These are phyloP conservation scores for Copromyces sp. DNA, from an alignment of 495 filamentous ascomycete genomes.

Conservation along the genomic window DNA sequence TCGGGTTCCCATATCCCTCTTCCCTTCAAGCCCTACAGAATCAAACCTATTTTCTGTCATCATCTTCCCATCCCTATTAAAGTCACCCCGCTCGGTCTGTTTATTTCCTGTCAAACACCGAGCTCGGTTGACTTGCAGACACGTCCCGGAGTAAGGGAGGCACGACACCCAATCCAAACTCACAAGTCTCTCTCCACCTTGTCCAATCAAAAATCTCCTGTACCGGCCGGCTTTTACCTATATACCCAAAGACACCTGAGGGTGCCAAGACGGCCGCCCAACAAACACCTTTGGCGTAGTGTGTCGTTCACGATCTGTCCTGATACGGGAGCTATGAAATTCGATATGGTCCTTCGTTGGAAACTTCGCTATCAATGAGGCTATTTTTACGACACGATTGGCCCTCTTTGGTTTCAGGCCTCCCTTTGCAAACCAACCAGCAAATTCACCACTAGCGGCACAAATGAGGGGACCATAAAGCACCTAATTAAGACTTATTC, in stretches of 20 bases:
- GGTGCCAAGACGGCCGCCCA: not conserved
- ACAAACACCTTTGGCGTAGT: not conserved
- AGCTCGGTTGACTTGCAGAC: not conserved
- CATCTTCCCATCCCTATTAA: too few species aligned
- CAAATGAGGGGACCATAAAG: not conserved
- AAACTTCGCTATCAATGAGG: not conserved
- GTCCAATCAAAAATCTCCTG: slow-evolving; percentile 15
- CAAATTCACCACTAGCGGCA: not conserved
- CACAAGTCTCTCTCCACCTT: slow-evolving; percentile 15
- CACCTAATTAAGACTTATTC: not conserved
- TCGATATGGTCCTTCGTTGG: not conserved
- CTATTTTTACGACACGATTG: not conserved
- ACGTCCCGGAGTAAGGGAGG: not conserved
- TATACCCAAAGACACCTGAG: not conserved
- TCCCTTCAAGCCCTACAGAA: too few species aligned
- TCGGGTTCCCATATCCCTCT: not conserved
- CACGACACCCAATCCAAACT: not conserved
- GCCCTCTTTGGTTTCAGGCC: too few species aligned
- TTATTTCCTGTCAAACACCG: not conserved
- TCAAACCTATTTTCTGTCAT: too few species aligned
- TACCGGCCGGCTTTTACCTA: slow-evolving; percentile 8
- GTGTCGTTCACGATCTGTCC: not conserved
- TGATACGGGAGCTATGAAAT: not conserved
- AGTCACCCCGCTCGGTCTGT: too few species aligned
- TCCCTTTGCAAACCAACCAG: not conserved